Base-by-base conservation (phyloP, 2,329 filamentous ascomycete genomes). In the Cladosporium phlei region DNA sequence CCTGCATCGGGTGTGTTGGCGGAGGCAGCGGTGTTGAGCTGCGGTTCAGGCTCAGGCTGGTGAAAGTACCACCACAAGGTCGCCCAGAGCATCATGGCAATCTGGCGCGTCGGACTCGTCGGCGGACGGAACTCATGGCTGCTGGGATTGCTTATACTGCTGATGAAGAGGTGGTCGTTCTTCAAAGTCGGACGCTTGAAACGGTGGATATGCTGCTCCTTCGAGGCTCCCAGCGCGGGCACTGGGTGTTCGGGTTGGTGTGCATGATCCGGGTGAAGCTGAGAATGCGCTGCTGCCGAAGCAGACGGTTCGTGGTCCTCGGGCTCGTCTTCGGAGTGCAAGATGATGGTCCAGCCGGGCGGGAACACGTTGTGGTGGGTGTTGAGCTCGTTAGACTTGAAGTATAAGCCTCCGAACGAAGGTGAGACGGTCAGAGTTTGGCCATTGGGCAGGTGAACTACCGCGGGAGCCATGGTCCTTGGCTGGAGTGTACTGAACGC, bases 31-130 rank as follows among this genome's bases (percentile, higher is more conserved):
- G 79, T 86, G 14, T 75, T 74, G 25, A 93, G 62, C 39, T 79
- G 76, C 0, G 78, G 74, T 17, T 77, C 73, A 0, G 91, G 91
- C 57, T 84, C 77, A 1, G 82, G 77, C 65, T 95, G 88, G 69
- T 96, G 90, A 59, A 96, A 97, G 72, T 97, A 97, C 91, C 91
- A 97, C 72, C 88, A 95, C 32, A 97, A 73, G 1, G 88, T 90
- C 25, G 89, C 82, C 87, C 88, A 97, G 5, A 97, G 76, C 85
- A 96, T 95, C 87, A 96, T 89, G 55, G 91, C 91, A 50, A 95
- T 87, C 69, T 95, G 87, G 34, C 90, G 77, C 1, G 88, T 93
- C 0, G 88, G 88, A 52, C 88, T 95, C 11, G 76, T 81, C 1
- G 85, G 79, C 1, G 88, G 81, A 62, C 86, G 88, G 70, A 85